Conservation (phyloP, 192 early-diverging fungal species). For the Linderina pennispora region DNA sequence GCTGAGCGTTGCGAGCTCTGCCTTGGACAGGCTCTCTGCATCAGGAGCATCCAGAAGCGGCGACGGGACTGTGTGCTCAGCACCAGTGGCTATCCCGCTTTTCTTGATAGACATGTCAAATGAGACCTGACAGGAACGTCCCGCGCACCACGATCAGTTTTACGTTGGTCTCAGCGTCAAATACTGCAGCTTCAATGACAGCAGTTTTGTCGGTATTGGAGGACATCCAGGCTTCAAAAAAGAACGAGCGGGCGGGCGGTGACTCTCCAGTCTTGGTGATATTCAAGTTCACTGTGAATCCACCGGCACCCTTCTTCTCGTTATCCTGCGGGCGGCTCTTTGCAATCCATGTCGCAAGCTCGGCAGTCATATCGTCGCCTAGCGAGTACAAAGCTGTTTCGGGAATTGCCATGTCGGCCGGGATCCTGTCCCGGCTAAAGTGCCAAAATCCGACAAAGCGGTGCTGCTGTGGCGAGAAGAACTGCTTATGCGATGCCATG, state of each 20-base stretch:
- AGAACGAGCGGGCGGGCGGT: constrained; percentile 9
- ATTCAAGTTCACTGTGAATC: constrained; percentile 28
- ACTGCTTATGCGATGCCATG: constrained; percentile 12
- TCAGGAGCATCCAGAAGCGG: constrained; percentile 1
- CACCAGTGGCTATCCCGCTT: not conserved
- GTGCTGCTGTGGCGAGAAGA: constrained; percentile 6
- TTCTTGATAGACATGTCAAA: not conserved
- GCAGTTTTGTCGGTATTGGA: constrained; percentile 4
- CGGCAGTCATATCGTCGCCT: constrained; percentile 19
- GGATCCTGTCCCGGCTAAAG: constrained; percentile 1
- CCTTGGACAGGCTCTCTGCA: not conserved
- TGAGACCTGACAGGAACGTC: constrained; percentile 11
- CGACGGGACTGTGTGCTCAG: not conserved
- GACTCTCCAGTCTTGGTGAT: not conserved
- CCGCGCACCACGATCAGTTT: constrained; percentile 7
- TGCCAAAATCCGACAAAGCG: constrained; percentile 14
- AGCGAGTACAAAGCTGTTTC: constrained; percentile 17
- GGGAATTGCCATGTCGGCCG: not conserved
- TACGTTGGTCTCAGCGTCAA: constrained; percentile 9
- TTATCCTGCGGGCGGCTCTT: not conserved
- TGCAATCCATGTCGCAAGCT: constrained; percentile 10
- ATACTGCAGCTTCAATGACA: constrained; percentile 13
- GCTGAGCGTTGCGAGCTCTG: constrained; percentile 7
- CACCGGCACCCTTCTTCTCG: not conserved
- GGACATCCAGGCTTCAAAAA: constrained; percentile 6